phyloP scores from a whole-genome alignment of 75 land plant species.

The Cupressus sempervirens region DNA sequence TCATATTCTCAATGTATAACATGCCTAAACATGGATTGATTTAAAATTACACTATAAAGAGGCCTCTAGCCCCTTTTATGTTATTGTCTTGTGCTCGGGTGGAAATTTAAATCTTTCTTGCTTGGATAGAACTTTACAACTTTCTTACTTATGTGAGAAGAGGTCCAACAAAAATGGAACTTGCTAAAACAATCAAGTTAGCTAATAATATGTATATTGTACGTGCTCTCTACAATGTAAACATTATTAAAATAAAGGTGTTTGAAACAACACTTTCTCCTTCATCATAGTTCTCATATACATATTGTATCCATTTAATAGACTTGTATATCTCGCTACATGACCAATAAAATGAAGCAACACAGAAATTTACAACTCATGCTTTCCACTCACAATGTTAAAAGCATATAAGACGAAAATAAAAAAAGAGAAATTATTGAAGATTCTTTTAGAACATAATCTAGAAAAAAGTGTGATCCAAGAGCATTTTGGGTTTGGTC shows the following conservation, averaged over 20 bases:
- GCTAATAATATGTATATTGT: background rate
- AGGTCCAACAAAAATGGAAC: background rate
- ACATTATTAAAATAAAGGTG: conserved; percentile 10
- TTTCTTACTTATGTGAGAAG: background rate
- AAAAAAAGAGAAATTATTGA: background rate
- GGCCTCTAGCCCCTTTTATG: background rate
- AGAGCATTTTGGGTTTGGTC: no score
- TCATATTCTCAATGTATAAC: background rate
- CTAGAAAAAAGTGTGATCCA: no score
- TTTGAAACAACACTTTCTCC: conserved; percentile 55
- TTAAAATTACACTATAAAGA: background rate
- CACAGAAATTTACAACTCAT: conserved; percentile 49
- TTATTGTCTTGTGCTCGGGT: background rate
- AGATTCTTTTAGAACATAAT: background rate
- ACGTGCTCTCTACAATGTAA: background rate
- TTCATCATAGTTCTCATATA: conserved; percentile 61
- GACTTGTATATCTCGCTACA: conserved; percentile 88
- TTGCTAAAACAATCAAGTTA: background rate
- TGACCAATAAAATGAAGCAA: conserved; percentile 79
- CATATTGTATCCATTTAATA: conserved; percentile 53
- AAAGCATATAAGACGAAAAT: background rate
- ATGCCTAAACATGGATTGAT: background rate
- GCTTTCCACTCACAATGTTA: conserved; percentile 72
- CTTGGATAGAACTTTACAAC: background rate
- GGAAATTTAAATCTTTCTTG: background rate